These are phyloP conservation scores for Kluyveromyces marxianus DNA, from an alignment of 1,139 yeast species.

Conservation along the genomic window DNA sequence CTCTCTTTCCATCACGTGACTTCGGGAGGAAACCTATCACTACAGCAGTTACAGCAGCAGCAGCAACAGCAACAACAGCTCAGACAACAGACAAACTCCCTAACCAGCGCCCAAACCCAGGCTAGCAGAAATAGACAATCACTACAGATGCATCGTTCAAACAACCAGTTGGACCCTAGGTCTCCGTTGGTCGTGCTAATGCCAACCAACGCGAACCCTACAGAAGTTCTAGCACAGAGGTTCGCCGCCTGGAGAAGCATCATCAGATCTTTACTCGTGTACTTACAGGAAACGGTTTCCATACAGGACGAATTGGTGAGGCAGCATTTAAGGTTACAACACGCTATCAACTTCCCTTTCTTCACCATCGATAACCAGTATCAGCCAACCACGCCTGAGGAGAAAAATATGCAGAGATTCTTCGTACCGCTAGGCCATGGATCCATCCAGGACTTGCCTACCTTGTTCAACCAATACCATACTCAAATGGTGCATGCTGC, in stretches of 20 bases:
- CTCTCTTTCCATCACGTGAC: background rate
- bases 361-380: constrained; percentile 26
- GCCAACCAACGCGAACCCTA: constrained; percentile 62
- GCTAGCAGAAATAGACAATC: constrained; percentile 12
- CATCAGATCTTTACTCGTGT: constrained; percentile 64
- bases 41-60: constrained; percentile 1
- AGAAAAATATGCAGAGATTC: constrained; percentile 27
- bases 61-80: constrained; percentile 3
- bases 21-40: background rate
- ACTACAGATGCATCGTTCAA: constrained; percentile 11
- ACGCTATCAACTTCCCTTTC: constrained; percentile 60
- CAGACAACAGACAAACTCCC: constrained; percentile 10
- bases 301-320: constrained; percentile 84
- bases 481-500: constrained; percentile 62
- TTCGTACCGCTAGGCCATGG: constrained; percentile 68
- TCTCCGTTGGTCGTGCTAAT: constrained; percentile 40
- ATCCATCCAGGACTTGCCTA: constrained; percentile 76
- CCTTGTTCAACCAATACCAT: constrained; percentile 65
- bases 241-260: constrained; percentile 83
- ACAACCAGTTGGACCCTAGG: constrained; percentile 30
- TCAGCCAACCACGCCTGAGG: constrained; percentile 21
- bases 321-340: constrained; percentile 74
- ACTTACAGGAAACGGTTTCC: constrained; percentile 70
- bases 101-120: constrained; percentile 14
- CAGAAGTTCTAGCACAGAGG: constrained; percentile 76